Evolutionary conservation across 805 yeast species (phyloP), one percentile per base, ranked within the genome.

Genomic region (Metschnikowia continentalis): DNA sequence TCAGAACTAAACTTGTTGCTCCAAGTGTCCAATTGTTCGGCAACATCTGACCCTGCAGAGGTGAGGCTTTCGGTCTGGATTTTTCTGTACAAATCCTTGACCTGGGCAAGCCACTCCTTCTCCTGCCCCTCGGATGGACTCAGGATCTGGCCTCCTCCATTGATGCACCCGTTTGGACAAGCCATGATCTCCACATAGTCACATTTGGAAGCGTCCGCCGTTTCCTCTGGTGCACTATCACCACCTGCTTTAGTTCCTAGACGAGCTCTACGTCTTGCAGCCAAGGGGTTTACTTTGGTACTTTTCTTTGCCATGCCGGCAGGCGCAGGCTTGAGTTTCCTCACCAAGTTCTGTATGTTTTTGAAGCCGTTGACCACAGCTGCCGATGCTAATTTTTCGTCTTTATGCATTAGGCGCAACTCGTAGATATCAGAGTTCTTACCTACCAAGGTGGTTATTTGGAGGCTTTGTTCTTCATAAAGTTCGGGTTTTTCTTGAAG

Each of bases 161-260:
- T 94, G 50, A 91, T 88, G 63, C 98, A 94, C 1, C 99, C 99
- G 30, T 89, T 90, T 5, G 99, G 99, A 66, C 99, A 94, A 0
- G 99, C 99, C 97, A 90, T 92, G 42, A 94, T 86, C 61, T 94
- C 99, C 5, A 92, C 88, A 58, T 86, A 88, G 54, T 89, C 94
- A 58, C 88, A 84, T 38, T 71, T 74, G 32, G 79, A 67, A 0
- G 92, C 86, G 52, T 88, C 91, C 0, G 83, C 83, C 1, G 58
- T 23, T 39, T 65, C 71, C 11, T 49, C 62, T 5, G 54, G 47
- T n/a, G 51, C n/a, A 5, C 48, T 23, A 4, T 47, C 15, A 17
- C 44, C 51, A 35, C 47, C 47, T 30, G 32, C 51, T 49, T 48
- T 35, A 50, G 59, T 54, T 17, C 51, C 53, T 46, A 57, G 64